A percentile compares a stretch with the other conserved stretches of the same genome.
Evolutionary conservation across 2,329 filamentous ascomycete species (phyloP).

Genomic region (Westerdykella ornata): DNA sequence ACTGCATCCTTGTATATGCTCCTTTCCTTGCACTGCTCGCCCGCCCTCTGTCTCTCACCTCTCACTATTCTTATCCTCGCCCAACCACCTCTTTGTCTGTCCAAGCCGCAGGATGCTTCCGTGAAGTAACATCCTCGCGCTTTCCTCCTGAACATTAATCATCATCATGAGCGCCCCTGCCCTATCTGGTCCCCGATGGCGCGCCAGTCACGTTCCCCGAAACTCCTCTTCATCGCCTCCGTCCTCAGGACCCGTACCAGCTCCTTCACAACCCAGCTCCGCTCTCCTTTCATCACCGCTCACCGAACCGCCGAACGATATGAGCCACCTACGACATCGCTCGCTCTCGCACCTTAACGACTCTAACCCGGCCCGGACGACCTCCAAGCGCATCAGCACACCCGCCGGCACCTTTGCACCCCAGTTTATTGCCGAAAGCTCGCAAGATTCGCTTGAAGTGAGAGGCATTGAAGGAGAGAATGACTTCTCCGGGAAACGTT

Average conservation of each 20-base stretch:
- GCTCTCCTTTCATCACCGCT: conserved; percentile 60
- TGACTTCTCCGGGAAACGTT: conserved; percentile 96
- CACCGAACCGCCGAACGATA: conserved; percentile 38
- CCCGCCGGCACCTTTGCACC: conserved; percentile 85
- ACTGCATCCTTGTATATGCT: not conserved
- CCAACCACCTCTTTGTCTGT: not conserved
- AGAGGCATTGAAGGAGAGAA: conserved; percentile 89
- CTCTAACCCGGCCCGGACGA: conserved; percentile 43
- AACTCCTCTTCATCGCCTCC: conserved; percentile 51
- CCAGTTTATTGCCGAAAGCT: conserved; percentile 83
- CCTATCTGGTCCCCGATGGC: conserved; percentile 61
- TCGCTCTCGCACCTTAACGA: conserved; percentile 52
- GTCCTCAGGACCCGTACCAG: conserved; percentile 46
- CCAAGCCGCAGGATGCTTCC: not conserved
- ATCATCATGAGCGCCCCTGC: conserved; percentile 49
- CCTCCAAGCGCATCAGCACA: conserved; percentile 59
- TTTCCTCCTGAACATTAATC: conserved; percentile 10
- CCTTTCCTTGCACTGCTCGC: not conserved
- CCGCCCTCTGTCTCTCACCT: not conserved
- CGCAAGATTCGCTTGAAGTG: conserved; percentile 53
- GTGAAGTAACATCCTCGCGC: conserved; percentile 3
- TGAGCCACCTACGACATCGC: conserved; percentile 60
- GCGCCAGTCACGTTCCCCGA: conserved; percentile 73
- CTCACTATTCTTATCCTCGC: not conserved
- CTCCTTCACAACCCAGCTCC: conserved; percentile 63